phyloP scores from a whole-genome alignment of 805 yeast genomes.

The Metschnikowia picachoensis region DNA sequence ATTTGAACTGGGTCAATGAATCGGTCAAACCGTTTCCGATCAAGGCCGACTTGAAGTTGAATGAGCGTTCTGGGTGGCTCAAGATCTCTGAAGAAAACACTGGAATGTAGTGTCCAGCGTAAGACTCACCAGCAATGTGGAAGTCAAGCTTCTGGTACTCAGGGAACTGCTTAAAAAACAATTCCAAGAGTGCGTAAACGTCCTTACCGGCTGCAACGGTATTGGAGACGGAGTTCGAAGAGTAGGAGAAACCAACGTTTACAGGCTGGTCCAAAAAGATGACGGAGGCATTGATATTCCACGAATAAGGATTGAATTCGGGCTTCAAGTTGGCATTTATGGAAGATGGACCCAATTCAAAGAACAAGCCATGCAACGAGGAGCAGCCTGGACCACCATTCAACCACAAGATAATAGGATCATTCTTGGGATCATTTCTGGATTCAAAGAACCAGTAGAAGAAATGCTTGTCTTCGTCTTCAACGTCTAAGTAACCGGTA shows the following conservation, averaged over 20 bases:
- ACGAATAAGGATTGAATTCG: constrained; percentile 75
- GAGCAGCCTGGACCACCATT: constrained; percentile 98
- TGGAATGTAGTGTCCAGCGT: constrained; percentile 94
- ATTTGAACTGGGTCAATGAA: constrained; percentile 45
- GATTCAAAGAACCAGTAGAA: constrained; percentile 94
- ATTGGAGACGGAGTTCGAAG: constrained; percentile 57
- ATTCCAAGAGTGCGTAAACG: constrained; percentile 75
- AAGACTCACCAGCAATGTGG: constrained; percentile 92
- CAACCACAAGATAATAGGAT: constrained; percentile 87
- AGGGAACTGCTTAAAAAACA: constrained; percentile 83
- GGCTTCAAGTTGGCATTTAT: constrained; percentile 66
- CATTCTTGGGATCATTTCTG: constrained; percentile 61
- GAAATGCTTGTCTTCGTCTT: constrained; percentile 80
- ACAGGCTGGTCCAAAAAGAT: constrained; percentile 93
- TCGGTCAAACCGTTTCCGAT: constrained; percentile 95
- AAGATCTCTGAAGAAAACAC: constrained; percentile 79
- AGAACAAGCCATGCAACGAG: constrained; percentile 82
- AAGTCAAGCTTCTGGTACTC: constrained; percentile 53
- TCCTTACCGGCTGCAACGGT: constrained; percentile 85
- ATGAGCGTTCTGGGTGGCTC: constrained; percentile 24
- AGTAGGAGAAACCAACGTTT: constrained; percentile 86
- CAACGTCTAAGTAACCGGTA: constrained; percentile 81
- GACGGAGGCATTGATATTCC: constrained; percentile 90
- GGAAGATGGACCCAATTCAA: constrained; percentile 87
- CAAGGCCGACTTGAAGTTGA: constrained; percentile 51